Percentiles rank a stretch among this genome's conserved stretches.
phyloP scores from a whole-genome alignment of 1,284 basidiomycete genomes.

The Vanrija sp. region DNA sequence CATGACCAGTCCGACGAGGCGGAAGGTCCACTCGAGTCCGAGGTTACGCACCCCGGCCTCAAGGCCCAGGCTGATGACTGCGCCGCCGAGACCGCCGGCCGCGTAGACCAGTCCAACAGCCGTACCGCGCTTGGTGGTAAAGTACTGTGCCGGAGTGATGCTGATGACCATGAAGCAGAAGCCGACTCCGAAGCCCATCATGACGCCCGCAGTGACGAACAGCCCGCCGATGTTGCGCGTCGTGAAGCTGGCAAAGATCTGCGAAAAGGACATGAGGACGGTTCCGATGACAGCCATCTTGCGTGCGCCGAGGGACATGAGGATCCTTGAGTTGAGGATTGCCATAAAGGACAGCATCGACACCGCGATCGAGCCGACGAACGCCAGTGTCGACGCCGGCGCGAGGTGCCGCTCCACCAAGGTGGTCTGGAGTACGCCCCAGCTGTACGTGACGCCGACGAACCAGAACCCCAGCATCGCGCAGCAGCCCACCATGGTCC shows the following conservation, averaged over 20 bases:
- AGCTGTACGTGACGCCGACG: slow-evolving; percentile 39
- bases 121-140: slow-evolving; percentile 32
- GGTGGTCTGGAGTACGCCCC: slow-evolving; percentile 37
- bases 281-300: slow-evolving; percentile 27
- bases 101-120: slow-evolving; percentile 43
- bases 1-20: slow-evolving; percentile 10
- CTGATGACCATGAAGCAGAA: slow-evolving; percentile 23
- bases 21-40: slow-evolving; percentile 20
- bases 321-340: slow-evolving; percentile 33
- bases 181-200: slow-evolving; percentile 26
- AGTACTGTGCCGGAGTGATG: slow-evolving; percentile 33
- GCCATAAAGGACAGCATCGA: slow-evolving; percentile 32
- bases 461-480: slow-evolving; percentile 15
- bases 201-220: slow-evolving; percentile 24
- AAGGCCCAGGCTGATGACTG: slow-evolving; percentile 31
- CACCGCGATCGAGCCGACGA: slow-evolving; percentile 36
- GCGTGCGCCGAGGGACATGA: slow-evolving; percentile 31
- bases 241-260: slow-evolving; percentile 31
- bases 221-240: slow-evolving; percentile 24
- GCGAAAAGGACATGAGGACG: slow-evolving; percentile 24
- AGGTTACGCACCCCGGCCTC: slow-evolving; percentile 32
- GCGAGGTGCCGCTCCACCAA: slow-evolving; percentile 34
- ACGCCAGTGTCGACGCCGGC: slow-evolving; percentile 37
- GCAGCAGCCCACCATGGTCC: slow-evolving; percentile 2
- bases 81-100: slow-evolving; percentile 42